A percentile compares a stretch with the other conserved stretches of the same genome.
Conservation (phyloP, 495 filamentous ascomycete species). For the Hypoxylon intermedium region DNA sequence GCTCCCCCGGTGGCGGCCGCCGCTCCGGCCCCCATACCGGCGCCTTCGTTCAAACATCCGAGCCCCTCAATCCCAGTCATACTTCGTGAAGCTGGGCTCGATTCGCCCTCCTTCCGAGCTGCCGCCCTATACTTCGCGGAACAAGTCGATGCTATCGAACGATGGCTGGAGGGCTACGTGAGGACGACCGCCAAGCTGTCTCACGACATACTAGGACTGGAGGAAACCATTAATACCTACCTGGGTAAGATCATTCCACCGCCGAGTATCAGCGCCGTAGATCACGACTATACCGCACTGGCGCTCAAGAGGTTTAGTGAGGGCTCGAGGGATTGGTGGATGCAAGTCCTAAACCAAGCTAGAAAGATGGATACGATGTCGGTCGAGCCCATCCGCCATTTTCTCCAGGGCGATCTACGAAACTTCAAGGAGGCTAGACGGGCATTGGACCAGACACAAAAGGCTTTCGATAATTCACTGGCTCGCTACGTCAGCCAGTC, state of each 20-base stretch:
- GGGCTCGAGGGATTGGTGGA: slow-evolving; percentile 85
- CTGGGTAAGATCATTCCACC: slow-evolving; percentile 74
- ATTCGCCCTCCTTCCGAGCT: slow-evolving; percentile 93
- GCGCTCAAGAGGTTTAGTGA: slow-evolving; percentile 86
- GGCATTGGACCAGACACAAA: slow-evolving; percentile 78
- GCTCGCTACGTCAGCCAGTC: slow-evolving; percentile 81
- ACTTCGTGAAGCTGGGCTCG: slow-evolving; percentile 92
- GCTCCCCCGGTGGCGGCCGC: slow-evolving; percentile 17
- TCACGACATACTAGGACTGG: slow-evolving; percentile 73
- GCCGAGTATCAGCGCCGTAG: slow-evolving; percentile 69
- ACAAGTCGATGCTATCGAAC: slow-evolving; percentile 88
- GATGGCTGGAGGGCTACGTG: slow-evolving; percentile 89
- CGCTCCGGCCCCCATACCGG: slow-evolving; percentile 13
- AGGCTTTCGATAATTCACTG: slow-evolving; percentile 78
- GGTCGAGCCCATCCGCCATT: slow-evolving; percentile 79
- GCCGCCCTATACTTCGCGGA: slow-evolving; percentile 88
- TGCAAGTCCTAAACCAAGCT: slow-evolving; percentile 69
- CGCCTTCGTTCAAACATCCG: slow-evolving; percentile 37
- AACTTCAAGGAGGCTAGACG: slow-evolving; percentile 74
- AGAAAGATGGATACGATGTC: slow-evolving; percentile 77
- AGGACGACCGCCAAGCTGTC: slow-evolving; percentile 78
- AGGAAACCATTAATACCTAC: slow-evolving; percentile 74
- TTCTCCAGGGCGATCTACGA: slow-evolving; percentile 73
- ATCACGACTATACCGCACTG: slow-evolving; percentile 92
- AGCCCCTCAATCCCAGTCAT: slow-evolving; percentile 72